Conservation (phyloP, 1,284 basidiomycete genomes). For the Grifola frondosa region DNA sequence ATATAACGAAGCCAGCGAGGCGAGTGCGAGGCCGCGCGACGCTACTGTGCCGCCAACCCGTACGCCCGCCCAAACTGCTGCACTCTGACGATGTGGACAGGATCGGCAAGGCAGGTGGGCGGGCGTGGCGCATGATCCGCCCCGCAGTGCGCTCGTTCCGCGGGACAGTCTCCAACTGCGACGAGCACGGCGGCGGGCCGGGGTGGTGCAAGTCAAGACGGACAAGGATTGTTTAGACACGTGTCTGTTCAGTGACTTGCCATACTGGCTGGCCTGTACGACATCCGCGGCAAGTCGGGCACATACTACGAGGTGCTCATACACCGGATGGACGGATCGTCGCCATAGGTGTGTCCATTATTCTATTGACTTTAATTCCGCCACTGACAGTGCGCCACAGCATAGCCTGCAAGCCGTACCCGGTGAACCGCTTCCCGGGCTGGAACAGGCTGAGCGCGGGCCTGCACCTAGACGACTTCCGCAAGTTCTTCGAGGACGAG, state of each 20-base stretch:
- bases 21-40: conserved; percentile 49
- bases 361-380: neutral
- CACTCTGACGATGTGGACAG: conserved; percentile 48
- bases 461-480: conserved; percentile 67
- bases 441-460: conserved; percentile 69
- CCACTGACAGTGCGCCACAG: neutral
- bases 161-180: conserved; percentile 37
- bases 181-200: conserved; percentile 35
- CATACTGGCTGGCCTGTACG: conserved; percentile 62
- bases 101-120: conserved; percentile 45
- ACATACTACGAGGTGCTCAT: conserved; percentile 65
- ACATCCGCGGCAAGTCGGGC: conserved; percentile 49
- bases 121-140: conserved; percentile 51
- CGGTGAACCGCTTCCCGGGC: conserved; percentile 63
- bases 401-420: conserved; percentile 66
- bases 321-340: conserved; percentile 55
- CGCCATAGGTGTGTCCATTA: conserved; percentile 51
- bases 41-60: conserved; percentile 46
- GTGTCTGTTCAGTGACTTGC: conserved; percentile 60
- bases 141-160: conserved; percentile 36
- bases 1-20: conserved; percentile 50
- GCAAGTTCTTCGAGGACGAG: conserved; percentile 70
- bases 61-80: conserved; percentile 41
- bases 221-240: conserved; percentile 44
- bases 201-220: conserved; percentile 42